These are phyloP conservation scores for Chrysosporium keratinophilum DNA, from an alignment of 2,329 filamentous ascomycete species.

Conservation along the genomic window DNA sequence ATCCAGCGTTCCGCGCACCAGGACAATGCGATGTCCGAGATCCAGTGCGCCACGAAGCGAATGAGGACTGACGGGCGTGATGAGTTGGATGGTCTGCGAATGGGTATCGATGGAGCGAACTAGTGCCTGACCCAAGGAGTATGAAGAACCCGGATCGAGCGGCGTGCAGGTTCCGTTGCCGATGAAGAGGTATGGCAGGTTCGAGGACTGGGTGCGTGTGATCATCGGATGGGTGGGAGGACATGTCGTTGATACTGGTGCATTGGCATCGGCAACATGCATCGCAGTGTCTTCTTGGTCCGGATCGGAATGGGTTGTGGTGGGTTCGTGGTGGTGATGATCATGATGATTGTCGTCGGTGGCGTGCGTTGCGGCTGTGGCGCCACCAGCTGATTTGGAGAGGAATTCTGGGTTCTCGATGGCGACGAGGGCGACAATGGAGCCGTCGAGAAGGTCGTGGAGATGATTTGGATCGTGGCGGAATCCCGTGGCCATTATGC, in stretches of 20 bases:
- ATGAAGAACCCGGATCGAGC: constrained; percentile 40
- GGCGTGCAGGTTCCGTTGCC: constrained; percentile 33
- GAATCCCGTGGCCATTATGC: constrained; percentile 44
- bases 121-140: constrained; percentile 42
- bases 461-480: constrained; percentile 40
- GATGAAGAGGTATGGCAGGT: constrained; percentile 43
- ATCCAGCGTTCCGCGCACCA: constrained; percentile 40
- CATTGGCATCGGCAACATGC: constrained; percentile 9
- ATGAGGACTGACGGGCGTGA: constrained; percentile 39
- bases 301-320: constrained; percentile 4
- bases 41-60: constrained; percentile 25
- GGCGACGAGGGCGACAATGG: constrained; percentile 44
- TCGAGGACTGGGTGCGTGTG: constrained; percentile 33
- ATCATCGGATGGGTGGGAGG: constrained; percentile 20
- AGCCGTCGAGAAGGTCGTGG: constrained; percentile 43
- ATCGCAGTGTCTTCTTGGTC: constrained; percentile 12
- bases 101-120: constrained; percentile 34
- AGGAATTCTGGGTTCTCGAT: constrained; percentile 35
- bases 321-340: background rate
- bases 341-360: background rate
- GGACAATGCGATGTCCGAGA: constrained; percentile 34
- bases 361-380: background rate
- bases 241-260: constrained; percentile 15
- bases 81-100: constrained; percentile 35
- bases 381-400: background rate